These are phyloP conservation scores for Nicotiana sylvestris DNA, from an alignment of 257 asterid genomes.

Conservation along the genomic window DNA sequence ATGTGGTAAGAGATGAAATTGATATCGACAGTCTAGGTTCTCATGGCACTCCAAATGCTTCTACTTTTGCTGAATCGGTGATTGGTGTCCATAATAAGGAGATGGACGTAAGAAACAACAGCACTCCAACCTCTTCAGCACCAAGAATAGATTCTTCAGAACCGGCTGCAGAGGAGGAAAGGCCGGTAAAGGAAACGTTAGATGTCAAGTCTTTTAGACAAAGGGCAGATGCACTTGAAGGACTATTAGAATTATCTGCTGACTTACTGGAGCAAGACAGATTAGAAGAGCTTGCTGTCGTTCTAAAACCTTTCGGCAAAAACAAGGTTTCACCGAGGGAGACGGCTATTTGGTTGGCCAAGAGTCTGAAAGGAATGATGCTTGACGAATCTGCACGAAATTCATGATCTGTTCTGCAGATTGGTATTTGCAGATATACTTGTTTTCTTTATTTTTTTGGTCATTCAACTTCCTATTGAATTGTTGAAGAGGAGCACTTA, in stretches of 20 bases:
- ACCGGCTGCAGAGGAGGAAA: conserved; percentile 37
- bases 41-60: background rate
- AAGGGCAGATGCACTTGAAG: conserved; percentile 98
- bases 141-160: conserved; percentile 33
- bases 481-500: background rate
- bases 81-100: conserved; percentile 41
- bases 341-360: conserved; percentile 97
- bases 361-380: conserved; percentile 91
- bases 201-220: conserved; percentile 79
- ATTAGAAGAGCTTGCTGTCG: conserved; percentile 81
- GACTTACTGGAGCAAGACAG: conserved; percentile 84
- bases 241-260: conserved; percentile 86
- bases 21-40: conserved; percentile 17
- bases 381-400: conserved; percentile 70
- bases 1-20: conserved; percentile 42
- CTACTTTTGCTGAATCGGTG: background rate
- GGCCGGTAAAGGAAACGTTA: conserved; percentile 55
- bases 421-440: background rate
- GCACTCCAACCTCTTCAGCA: conserved; percentile 20
- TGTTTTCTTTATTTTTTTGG: background rate
- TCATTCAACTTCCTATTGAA: conserved; percentile 3
- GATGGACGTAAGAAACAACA: conserved; percentile 29
- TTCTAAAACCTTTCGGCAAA: conserved; percentile 84
- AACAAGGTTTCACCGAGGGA: conserved; percentile 97
- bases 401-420: conserved; percentile 25